Evolutionary conservation across 345 rosid species (phyloP), one percentile per base, ranked within the genome.

Genomic region (Eucalyptus globulus): DNA sequence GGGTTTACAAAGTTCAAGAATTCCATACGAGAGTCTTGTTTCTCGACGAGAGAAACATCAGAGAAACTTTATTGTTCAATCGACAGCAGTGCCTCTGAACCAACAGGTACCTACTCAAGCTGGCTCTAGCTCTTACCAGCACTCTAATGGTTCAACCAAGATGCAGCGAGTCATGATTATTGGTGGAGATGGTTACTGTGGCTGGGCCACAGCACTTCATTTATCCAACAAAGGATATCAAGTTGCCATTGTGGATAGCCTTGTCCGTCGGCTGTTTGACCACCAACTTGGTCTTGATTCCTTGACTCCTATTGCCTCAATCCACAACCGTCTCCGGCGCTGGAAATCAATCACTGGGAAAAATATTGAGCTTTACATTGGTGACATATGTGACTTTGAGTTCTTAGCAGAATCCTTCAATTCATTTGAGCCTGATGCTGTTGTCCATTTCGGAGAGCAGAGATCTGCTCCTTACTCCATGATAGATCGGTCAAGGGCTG

Each of bases 151-250:
- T 44, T 62, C 94, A 13, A 90, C 97, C 60, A 97, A 93, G 94
- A 89, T 91, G 22, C 92, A 93, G 87, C 94, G 96, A 80, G 98
- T 98, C 88, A 95, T 98, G 99, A 95, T 98, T 90, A 95, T 98
- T 53, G 99, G 99, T 72, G 99, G 99, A 89, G 99, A 98, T 90
- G 99, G 99, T 53, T 98, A 98, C 88, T 98, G 99, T 58, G 99
- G 99, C 69, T 97, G 98, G 99, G 99, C 99, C 53, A 98, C 99
- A 60, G 99, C 99, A 34, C 98, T 98, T 51, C 99, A 98, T 91
- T 91, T 97, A 56, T 98, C 99, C 88, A 95, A 93, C 85, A 96
- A 93, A 93, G 97, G 96, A 76, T 97, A 97, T 58, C 93, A 97
- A 88, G 98, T 98, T 90, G 95, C 97, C 40, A 95, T 97, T 49